Conservation (phyloP, 108 stramenopile species). For the Skeletonema potamos region DNA sequence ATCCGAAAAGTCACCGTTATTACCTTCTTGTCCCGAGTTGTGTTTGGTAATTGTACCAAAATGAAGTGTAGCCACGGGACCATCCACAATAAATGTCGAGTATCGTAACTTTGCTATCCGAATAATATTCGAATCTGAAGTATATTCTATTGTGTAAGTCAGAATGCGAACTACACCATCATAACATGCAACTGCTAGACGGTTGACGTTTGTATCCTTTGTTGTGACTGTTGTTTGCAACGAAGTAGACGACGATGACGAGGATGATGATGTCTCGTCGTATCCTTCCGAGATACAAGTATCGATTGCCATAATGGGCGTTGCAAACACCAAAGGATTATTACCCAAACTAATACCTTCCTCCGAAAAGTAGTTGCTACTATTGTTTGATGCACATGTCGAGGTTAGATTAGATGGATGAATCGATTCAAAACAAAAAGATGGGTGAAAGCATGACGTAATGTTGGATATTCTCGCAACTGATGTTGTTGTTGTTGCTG, state of each 20-base stretch:
- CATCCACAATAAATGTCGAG: conserved; percentile 42
- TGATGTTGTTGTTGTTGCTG: background rate
- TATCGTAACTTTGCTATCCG: background rate
- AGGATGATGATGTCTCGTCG: background rate
- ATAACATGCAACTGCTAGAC: conserved; percentile 31
- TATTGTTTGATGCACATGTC: background rate
- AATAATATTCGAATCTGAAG: background rate
- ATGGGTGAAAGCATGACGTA: background rate
- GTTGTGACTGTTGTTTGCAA: background rate
- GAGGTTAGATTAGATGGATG: background rate
- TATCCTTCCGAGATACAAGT: background rate
- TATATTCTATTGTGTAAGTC: conserved; percentile 11
- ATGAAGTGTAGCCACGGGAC: conserved; percentile 40
- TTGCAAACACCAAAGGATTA: conserved; percentile 29
- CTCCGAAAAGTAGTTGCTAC: background rate
- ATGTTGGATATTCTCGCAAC: too few species aligned
- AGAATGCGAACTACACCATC: conserved; percentile 43
- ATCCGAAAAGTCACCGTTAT: background rate
- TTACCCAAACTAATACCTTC: background rate
- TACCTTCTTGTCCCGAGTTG: background rate
- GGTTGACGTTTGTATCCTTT: conserved; percentile 5
- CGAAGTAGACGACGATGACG: background rate
- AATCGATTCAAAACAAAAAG: background rate
- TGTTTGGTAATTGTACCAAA: conserved; percentile 7
- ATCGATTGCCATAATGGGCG: conserved; percentile 39